phyloP scores from a whole-genome alignment of 164 flowering plant species.

The Houttuynia cordata region DNA sequence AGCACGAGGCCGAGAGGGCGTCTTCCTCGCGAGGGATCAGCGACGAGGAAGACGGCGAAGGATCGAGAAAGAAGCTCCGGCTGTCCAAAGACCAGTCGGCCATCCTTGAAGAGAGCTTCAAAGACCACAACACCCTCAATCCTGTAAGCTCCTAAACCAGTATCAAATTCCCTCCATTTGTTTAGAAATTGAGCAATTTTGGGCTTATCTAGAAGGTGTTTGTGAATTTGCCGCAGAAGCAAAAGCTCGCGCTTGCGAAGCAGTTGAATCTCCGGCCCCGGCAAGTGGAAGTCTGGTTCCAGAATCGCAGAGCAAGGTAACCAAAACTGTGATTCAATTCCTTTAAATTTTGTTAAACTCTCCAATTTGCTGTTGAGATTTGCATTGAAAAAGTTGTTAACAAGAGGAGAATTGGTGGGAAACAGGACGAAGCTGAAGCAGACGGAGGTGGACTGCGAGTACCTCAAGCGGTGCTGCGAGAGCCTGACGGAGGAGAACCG shows the following conservation, averaged over 20 bases:
- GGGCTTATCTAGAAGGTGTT: background rate
- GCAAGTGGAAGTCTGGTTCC: constrained; percentile 89
- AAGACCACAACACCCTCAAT: constrained; percentile 71
- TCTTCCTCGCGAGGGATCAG: constrained; percentile 45
- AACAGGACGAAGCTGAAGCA: constrained; percentile 81
- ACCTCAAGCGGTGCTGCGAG: constrained; percentile 67
- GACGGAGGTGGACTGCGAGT: constrained; percentile 83
- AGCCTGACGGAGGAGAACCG: constrained; percentile 69
- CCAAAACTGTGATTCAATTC: too few species aligned
- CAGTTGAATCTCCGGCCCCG: constrained; percentile 57
- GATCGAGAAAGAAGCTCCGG: constrained; percentile 64
- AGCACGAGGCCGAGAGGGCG: constrained; percentile 31
- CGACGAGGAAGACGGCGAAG: constrained; percentile 78
- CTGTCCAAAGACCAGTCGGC: constrained; percentile 79
- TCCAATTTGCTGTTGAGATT: too few species aligned
- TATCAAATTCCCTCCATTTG: too few species aligned
- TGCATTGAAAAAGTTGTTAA: too few species aligned
- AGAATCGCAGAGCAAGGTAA: constrained; percentile 82
- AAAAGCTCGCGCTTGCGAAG: constrained; percentile 70
- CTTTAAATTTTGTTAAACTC: too few species aligned
- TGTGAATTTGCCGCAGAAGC: constrained; percentile 42
- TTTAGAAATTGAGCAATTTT: too few species aligned
- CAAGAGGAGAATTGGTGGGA: background rate
- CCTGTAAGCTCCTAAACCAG: constrained; percentile 42
- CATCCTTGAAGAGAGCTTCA: constrained; percentile 74